Base-by-base conservation (phyloP, 2,329 filamentous ascomycete species). In the Harringtonia lauricola region DNA sequence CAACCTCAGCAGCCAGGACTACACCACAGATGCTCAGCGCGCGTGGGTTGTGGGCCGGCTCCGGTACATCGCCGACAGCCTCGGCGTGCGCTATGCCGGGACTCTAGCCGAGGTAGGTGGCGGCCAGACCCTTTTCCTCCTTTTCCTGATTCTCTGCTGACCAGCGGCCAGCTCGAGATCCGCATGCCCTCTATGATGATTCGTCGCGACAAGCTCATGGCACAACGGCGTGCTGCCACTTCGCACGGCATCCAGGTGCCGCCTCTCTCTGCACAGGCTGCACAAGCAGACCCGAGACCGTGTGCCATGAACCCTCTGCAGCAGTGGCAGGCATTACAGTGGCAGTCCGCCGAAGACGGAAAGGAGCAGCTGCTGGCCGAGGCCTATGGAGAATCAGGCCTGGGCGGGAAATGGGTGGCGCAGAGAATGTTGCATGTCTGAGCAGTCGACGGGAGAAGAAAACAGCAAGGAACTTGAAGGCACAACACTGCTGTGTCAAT, bases 161-260 rank as follows among this genome's bases (percentile, higher is more conserved):
- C 6, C 7, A 14, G 15, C 24, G 19, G 4, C 24, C 42, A 78
- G 74, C 64, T 78, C 42, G 67, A 74, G 54, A 58, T 79, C 42
- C 72, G 76, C 21, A 64, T 79, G 17, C 76, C 77, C 2, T 79
- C 74, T 1, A 79, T 80, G 76, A 64, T 79, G 48, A 78, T 81
- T 55, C 67, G 65, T 24, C 62, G 68, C 30, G 74, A 78, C 52
- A 64, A 64, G 5, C 56, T 74, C 10, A 64, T 73, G 61, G 63
- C 65, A 2, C 62, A 59, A 39, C 64, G 66, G 3, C 67, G 65
- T 43, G 61, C 64, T 7, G 56, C 60, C 40, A 59, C 61, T 12
- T 28, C 36, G 15, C 46, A 46, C 19, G 41, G 35, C 36, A 36
- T 30, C 22, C 13, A 67, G 51, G 68, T 65, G 56, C 52, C 70